phyloP scores from a whole-genome alignment of 2,329 filamentous ascomycete genomes.

The Penicillium sumatraense region DNA sequence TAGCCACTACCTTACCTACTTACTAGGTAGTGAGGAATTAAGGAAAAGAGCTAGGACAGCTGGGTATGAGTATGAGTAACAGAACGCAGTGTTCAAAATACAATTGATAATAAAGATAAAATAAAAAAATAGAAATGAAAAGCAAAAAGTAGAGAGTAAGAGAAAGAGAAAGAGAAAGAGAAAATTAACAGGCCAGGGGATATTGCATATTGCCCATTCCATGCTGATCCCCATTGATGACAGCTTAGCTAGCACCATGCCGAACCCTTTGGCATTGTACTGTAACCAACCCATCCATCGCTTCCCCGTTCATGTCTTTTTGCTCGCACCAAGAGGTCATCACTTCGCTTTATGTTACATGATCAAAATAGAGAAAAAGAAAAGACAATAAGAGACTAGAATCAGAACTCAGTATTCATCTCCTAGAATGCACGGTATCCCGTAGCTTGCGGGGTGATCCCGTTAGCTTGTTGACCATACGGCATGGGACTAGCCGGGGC shows the following conservation, averaged over 20 bases:
- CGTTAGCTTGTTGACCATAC: conserved; percentile 77
- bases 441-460: conserved; percentile 86
- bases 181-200: conserved; percentile 29
- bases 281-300: conserved; percentile 1
- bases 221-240: too few relatives aligned
- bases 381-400: conserved; percentile 12
- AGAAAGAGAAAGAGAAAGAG: conserved; percentile 20
- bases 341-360: conserved; percentile 41
- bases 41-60: too few relatives aligned
- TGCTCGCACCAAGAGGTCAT: conserved; percentile 31
- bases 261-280: too few relatives aligned
- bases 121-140: conserved; percentile 27
- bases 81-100: background rate
- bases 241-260: too few relatives aligned
- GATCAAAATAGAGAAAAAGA: conserved; percentile 27
- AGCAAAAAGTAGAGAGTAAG: conserved; percentile 16
- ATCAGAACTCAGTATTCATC: conserved; percentile 3
- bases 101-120: conserved; percentile 9
- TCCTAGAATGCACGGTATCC: conserved; percentile 66
- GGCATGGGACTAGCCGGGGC: conserved; percentile 64
- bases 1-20: too few relatives aligned
- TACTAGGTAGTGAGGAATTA: too few relatives aligned
- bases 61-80: too few relatives aligned
- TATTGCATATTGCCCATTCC: too few relatives aligned
- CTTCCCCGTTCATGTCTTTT: conserved; percentile 28